These are phyloP conservation scores for Larix kaempferi DNA, from an alignment of 75 land plant genomes.

Conservation along the genomic window DNA sequence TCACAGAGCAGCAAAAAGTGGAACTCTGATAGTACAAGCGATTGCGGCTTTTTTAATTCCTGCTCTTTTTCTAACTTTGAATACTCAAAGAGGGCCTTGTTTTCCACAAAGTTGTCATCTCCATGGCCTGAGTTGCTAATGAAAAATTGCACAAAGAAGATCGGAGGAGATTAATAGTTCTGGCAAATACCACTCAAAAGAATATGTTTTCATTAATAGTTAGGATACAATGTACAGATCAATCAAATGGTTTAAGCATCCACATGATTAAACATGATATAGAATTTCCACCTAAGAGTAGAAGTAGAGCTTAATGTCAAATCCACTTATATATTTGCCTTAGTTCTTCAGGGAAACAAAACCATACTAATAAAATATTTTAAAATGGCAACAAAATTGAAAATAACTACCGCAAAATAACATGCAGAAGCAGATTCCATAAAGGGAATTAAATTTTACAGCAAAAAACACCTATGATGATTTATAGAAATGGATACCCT, in stretches of 20 bases:
- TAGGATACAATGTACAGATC: background rate
- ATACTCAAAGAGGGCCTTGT: constrained; percentile 85
- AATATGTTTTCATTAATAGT: background rate
- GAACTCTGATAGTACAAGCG: constrained; percentile 83
- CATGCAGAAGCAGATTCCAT: background rate
- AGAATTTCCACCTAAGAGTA: background rate
- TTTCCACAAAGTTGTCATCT: constrained; percentile 92
- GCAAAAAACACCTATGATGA: background rate
- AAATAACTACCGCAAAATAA: background rate
- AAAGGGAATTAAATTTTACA: background rate
- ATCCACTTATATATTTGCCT: background rate
- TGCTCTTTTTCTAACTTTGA: constrained; percentile 58
- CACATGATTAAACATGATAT: background rate
- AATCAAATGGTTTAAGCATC: background rate
- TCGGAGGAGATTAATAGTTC: background rate
- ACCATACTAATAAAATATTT: background rate
- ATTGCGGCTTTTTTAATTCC: constrained; percentile 60
- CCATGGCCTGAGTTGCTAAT: constrained; percentile 51
- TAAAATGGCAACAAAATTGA: background rate
- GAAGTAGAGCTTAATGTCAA: background rate
- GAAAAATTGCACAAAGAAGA: constrained; percentile 3
- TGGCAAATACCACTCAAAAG: background rate
- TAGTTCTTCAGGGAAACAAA: background rate
- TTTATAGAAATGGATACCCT: background rate
- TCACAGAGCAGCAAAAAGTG: constrained; percentile 85